phyloP scores from a whole-genome alignment of 1,284 basidiomycete species.

The Rugosomyces carneus region DNA sequence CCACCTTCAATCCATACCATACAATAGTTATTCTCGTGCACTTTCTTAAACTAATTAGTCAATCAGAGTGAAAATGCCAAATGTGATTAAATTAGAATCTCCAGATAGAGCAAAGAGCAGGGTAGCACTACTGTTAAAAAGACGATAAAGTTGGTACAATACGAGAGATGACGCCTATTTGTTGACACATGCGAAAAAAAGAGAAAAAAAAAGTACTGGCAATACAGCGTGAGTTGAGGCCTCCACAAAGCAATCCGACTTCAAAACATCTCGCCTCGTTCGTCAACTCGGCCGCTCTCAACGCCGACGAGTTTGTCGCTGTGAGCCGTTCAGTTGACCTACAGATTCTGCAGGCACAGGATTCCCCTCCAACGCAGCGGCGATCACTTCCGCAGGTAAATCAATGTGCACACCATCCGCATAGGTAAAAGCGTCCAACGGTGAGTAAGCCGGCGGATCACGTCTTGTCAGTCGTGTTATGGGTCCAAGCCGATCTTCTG shows the following conservation, averaged over 20 bases:
- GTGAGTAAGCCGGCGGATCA: slow-evolving; percentile 78
- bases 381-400: slow-evolving; percentile 75
- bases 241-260: no score
- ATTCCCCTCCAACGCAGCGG: slow-evolving; percentile 69
- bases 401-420: slow-evolving; percentile 78
- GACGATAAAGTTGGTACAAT: not conserved
- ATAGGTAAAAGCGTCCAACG: slow-evolving; percentile 73
- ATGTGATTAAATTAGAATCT: not conserved
- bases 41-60: no score
- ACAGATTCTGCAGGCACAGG: slow-evolving; percentile 51
- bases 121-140: not conserved
- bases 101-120: not conserved
- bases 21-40: no score
- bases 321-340: slow-evolving; percentile 41
- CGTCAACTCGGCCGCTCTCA: slow-evolving; percentile 19
- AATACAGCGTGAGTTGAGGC: no score
- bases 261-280: no score
- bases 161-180: not conserved
- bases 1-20: not conserved
- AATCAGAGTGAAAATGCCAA: not conserved
- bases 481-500: slow-evolving; percentile 23
- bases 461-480: slow-evolving; percentile 35
- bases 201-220: not conserved
- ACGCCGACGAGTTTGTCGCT: slow-evolving; percentile 52
- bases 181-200: not conserved